Base-by-base conservation (phyloP, 306 rosid species). In the Medicago ruthenica region DNA sequence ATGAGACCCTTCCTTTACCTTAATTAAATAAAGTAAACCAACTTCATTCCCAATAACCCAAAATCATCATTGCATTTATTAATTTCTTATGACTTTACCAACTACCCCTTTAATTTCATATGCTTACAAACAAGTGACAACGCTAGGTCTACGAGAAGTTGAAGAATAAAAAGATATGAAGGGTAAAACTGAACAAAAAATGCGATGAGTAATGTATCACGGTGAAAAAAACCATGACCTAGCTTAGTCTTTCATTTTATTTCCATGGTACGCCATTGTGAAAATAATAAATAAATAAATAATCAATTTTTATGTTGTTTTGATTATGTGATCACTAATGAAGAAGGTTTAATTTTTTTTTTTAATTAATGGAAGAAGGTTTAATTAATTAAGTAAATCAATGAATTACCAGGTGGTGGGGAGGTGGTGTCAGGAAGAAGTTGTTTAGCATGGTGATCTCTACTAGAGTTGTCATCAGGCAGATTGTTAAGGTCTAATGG, bases 401-500 rank as follows among this genome's bases (percentile, higher is more conserved):
- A 16, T 44, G 0, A 51, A 17, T 31, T 67, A 80, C 89, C 88
- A 7, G 94, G 67, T 12, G 84, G 83, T 80, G 65, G 71, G 79
- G 71, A 77, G 73, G 45, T 71, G 31, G 76, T 93, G 45, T 90
- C 84, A 61, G 41, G 20, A 40, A 79, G 51, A 64, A 70, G 74
- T 61, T 88, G 97, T 80, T 89, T 89, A 50, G 86, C 87, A 59
- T 27, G 42, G 31, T 61, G 67, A 71, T 82, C 86, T 75, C 85
- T 77, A 62, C 83, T 77, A 58, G 57, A 81, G 64, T 22, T 58
- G 44, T 93, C 98, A 63, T 87, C 95, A 3, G 97, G 98, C 66
- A 93, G 87, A 76, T 87, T 93, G 88, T 91, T 93, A 82, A 93
- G 97, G 85, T 93, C 98, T 72, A 93, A 85, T 1, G 97, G 93